These are phyloP conservation scores for Lactarius indigo DNA, from an alignment of 768 basidiomycete species.

Conservation along the genomic window DNA sequence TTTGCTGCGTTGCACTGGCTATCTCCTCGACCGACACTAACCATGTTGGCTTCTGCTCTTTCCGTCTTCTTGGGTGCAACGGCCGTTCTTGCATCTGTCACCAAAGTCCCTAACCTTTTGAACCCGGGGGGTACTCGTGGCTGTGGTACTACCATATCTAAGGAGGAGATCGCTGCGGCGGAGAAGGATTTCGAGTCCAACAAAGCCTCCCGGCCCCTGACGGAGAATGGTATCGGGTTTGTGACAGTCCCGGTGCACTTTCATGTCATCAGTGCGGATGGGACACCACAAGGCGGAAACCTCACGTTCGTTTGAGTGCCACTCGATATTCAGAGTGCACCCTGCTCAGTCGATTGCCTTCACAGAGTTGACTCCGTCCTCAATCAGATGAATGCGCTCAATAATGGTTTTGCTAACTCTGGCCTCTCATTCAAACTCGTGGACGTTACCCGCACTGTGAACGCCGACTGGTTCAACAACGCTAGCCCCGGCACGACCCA, in stretches of 20 bases:
- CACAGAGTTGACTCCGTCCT: conserved; percentile 35
- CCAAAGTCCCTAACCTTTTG: conserved; percentile 1
- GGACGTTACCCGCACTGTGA: conserved; percentile 42
- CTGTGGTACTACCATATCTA: conserved; percentile 30
- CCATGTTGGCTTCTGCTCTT: conserved; percentile 27
- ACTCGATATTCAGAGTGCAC: neutral
- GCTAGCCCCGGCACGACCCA: conserved; percentile 34
- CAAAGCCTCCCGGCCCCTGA: conserved; percentile 30
- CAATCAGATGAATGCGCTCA: conserved; percentile 43
- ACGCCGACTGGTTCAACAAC: conserved; percentile 46
- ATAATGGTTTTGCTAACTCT: conserved; percentile 37
- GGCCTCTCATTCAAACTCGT: conserved; percentile 42
- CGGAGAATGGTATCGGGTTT: neutral
- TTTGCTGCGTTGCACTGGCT: neutral
- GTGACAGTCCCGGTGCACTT: conserved; percentile 39
- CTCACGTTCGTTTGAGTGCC: conserved; percentile 36
- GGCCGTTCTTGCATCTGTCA: conserved; percentile 32
- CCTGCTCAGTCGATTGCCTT: conserved; percentile 9
- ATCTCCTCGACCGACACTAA: neutral
- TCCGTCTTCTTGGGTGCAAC: conserved; percentile 31
- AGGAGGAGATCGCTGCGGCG: conserved; percentile 34
- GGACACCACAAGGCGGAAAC: conserved; percentile 39
- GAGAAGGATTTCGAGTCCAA: conserved; percentile 44
- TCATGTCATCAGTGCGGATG: conserved; percentile 43
- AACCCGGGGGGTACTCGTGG: conserved; percentile 19